phyloP scores from a whole-genome alignment of 768 basidiomycete species.

The Heimioporus sp. region DNA sequence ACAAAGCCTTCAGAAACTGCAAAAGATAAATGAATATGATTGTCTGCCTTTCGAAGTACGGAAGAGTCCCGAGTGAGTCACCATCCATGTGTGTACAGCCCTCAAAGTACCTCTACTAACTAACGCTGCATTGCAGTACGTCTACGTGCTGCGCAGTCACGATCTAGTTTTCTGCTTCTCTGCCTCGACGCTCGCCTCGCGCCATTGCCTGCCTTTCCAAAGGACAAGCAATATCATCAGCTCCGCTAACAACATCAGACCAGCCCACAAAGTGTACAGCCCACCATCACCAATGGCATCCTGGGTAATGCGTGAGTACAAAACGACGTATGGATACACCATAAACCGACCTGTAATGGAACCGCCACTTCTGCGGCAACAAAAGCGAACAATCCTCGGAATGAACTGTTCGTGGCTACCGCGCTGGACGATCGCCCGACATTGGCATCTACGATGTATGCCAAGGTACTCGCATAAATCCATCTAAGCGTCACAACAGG shows the following conservation, averaged over 20 bases:
- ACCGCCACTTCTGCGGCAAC: constrained; percentile 72
- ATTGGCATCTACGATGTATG: constrained; percentile 89
- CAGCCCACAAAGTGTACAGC: constrained; percentile 68
- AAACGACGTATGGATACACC: neutral
- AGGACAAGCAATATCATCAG: constrained; percentile 58
- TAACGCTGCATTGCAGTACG: too few species aligned
- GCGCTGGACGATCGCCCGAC: constrained; percentile 76
- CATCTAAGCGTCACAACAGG: constrained; percentile 32
- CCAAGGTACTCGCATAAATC: constrained; percentile 70
- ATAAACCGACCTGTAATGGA: constrained; percentile 52
- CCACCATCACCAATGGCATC: constrained; percentile 79
- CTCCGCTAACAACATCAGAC: constrained; percentile 53
- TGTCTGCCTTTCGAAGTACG: too few species aligned
- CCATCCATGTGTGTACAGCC: too few species aligned
- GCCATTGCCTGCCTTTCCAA: constrained; percentile 62
- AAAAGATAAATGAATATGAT: too few species aligned
- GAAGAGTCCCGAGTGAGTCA: too few species aligned
- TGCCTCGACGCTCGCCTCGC: constrained; percentile 45
- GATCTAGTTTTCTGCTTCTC: constrained; percentile 29
- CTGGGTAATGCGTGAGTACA: constrained; percentile 30
- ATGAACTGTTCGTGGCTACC: constrained; percentile 71
- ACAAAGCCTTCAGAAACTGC: too few species aligned
- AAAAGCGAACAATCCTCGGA: constrained; percentile 69
- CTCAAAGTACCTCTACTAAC: too few species aligned
- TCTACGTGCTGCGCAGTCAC: neutral